These are phyloP conservation scores for Thielaviopsis cerberus DNA, from an alignment of 2,329 filamentous ascomycete genomes.

Conservation along the genomic window DNA sequence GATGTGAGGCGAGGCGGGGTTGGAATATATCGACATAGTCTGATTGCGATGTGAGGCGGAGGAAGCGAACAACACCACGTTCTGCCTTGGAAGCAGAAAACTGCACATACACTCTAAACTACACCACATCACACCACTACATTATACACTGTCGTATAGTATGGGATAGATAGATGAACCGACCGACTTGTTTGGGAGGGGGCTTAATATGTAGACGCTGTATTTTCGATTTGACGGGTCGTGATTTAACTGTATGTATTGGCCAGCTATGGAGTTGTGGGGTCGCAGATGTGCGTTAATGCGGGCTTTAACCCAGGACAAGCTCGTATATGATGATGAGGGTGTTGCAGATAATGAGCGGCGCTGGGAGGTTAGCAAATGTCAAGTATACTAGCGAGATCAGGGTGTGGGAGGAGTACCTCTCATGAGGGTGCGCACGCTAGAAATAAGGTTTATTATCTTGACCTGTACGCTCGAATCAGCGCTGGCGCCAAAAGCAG, in stretches of 20 bases:
- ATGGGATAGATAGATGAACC: too few relatives aligned
- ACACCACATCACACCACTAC: not conserved
- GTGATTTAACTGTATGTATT: not conserved
- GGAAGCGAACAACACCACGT: too few relatives aligned
- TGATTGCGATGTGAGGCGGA: not conserved
- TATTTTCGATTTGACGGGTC: too few relatives aligned
- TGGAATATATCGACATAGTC: not conserved
- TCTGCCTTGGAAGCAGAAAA: too few relatives aligned
- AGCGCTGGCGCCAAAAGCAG: conserved; percentile 55
- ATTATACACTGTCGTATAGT: too few relatives aligned
- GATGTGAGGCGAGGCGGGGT: not conserved
- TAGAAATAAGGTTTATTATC: conserved; percentile 74
- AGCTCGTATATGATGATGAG: conserved; percentile 71
- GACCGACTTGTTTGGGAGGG: not conserved
- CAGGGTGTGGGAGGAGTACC: conserved; percentile 33
- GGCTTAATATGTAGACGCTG: not conserved
- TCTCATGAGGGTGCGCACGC: conserved; percentile 79
- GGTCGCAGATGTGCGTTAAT: not conserved
- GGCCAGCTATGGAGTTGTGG: not conserved
- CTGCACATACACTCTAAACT: too few relatives aligned
- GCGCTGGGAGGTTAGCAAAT: conserved; percentile 37
- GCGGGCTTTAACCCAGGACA: conserved; percentile 44
- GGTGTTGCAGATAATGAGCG: conserved; percentile 66
- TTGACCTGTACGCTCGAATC: conserved; percentile 71
- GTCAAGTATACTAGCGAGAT: too few relatives aligned